Evolutionary conservation across 495 filamentous ascomycete genomes (phyloP), one percentile per base, ranked within the genome.

Genomic region (Lophiostoma macrostomum): DNA sequence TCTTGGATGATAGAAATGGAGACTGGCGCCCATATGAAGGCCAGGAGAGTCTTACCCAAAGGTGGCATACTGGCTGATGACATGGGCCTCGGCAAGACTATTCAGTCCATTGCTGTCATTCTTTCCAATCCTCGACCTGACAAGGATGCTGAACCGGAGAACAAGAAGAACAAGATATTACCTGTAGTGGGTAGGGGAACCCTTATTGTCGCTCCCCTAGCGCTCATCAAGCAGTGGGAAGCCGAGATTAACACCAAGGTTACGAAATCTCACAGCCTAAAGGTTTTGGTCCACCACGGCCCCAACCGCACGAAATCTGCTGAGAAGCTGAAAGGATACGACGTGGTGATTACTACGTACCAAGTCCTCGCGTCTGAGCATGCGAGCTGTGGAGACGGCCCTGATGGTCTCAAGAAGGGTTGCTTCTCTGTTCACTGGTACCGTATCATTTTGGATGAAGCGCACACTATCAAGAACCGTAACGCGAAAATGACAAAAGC

Each of bases 191-290:
- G 82, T 62, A 88, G 85, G 60, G 80, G 81, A 8, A 98, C 93
- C 0, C 74, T 98, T 8, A 90, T 98, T 32, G 85, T 98, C 47
- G 93, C 91, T n/a, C 93, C 93, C 13, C 71, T 98, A 23, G 91
- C 91, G 16, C 77, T 98, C 22, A 96, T 98, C 72, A 89, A 91
- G 56, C 93, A 98, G 71, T 98, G 93, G 93, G 93, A 98, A 67
- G 74, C 82, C 1, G 93, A 98, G 67, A 87, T 98, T 64, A 83
- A 81, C 35, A 82, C 84, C 34, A 91, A 87, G 65, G 82, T 96
- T 12, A 71, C 78, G 29, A 66, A 74, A 28, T 74, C 76, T 4
- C 87, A 93, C 58, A 76, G 64, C 55, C 74, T 95, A 18, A 79
- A 82, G 49, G 90, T 98, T 7, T 83, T 80, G 54, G 81, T 98